Evolutionary conservation across 768 basidiomycete genomes (phyloP).

Genomic region (Pulveroboletus frians): DNA sequence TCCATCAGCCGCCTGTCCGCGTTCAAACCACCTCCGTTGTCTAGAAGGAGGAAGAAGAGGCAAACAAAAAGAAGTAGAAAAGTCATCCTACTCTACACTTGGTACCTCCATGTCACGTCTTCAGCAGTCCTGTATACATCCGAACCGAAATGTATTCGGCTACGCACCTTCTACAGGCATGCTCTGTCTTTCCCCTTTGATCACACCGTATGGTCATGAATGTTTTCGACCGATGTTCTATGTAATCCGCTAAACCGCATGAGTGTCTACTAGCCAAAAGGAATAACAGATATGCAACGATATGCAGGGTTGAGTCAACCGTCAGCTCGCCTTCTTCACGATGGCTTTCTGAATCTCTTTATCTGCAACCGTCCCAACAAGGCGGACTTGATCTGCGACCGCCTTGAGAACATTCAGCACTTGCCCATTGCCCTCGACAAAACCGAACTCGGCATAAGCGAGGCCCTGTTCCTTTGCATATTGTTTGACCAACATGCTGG

Average conservation of each 20-base stretch:
- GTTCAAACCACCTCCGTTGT: conserved; percentile 15
- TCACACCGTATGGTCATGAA: neutral
- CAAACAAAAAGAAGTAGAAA: conserved; percentile 81
- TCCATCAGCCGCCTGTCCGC: neutral
- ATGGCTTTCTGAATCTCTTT: conserved; percentile 65
- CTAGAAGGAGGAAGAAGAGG: conserved; percentile 89
- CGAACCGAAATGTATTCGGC: conserved; percentile 32
- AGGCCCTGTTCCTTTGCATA: conserved; percentile 83
- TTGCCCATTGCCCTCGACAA: conserved; percentile 77
- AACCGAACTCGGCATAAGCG: conserved; percentile 88
- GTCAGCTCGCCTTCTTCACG: conserved; percentile 36
- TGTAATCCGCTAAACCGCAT: neutral
- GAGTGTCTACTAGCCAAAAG: conserved; percentile 14
- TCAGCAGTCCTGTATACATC: conserved; percentile 26
- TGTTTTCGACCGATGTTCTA: neutral
- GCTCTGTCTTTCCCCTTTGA: neutral
- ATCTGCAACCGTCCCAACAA: conserved; percentile 78
- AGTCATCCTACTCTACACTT: conserved; percentile 9
- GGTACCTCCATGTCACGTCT: conserved; percentile 23
- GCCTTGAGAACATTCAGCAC: conserved; percentile 76
- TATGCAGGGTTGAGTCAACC: neutral
- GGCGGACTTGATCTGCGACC: conserved; percentile 83
- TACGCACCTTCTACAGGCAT: conserved; percentile 28
- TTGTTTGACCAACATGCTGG: conserved; percentile 78
- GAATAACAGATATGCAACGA: neutral